Conservation (phyloP, 2,329 filamentous ascomycete genomes). For the Paraphaeosphaeria minitans region DNA sequence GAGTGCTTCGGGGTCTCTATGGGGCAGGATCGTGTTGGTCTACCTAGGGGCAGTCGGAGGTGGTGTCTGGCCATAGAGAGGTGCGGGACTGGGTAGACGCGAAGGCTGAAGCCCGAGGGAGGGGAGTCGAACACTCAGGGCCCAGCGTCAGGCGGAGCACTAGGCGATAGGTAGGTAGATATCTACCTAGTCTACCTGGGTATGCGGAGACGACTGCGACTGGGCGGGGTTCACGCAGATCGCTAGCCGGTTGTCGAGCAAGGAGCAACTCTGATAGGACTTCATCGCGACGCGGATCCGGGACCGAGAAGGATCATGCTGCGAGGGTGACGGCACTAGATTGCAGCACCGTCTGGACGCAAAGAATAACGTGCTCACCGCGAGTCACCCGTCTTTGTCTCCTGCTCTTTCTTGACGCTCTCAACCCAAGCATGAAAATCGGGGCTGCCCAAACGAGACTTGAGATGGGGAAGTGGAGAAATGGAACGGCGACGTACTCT, state of each 20-base stretch:
- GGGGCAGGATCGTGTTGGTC: background rate
- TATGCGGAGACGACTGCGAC: background rate
- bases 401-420: background rate
- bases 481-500: constrained; percentile 18
- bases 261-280: background rate
- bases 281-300: background rate
- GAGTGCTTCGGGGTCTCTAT: background rate
- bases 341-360: background rate
- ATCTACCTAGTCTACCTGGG: no score
- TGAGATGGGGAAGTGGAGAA: background rate
- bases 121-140: background rate
- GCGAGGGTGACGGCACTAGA: background rate
- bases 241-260: background rate
- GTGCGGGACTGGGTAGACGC: background rate
- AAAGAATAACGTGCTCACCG: background rate
- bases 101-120: background rate
- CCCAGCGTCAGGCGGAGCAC: background rate
- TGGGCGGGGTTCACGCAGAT: background rate
- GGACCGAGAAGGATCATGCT: background rate
- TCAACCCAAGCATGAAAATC: background rate
- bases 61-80: background rate
- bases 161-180: no score
- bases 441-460: background rate
- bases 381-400: background rate
- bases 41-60: background rate